Evolutionary conservation across 768 basidiomycete species (phyloP), one percentile per base, ranked within the genome.

Genomic region (Tulasnella calospora): DNA sequence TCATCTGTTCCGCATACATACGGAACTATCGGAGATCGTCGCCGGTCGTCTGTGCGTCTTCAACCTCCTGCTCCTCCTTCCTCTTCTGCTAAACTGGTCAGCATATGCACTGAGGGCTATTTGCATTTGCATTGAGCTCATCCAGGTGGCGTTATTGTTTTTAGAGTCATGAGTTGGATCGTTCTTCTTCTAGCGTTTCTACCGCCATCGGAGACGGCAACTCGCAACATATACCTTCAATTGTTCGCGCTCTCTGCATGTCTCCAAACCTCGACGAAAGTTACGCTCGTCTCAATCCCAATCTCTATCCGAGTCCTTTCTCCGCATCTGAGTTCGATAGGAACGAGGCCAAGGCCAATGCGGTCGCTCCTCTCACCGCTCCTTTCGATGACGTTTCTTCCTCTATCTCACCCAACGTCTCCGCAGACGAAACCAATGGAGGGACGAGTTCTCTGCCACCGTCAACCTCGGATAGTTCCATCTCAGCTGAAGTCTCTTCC

Each of bases 201-300:
- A 57, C 55, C 55, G 55, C 55, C 33, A 44, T 71, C 3, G 71
- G 19, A 4, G 71, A 71, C 3, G 33, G 71, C 41, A 71, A 27
- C 17, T 51, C 23, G 47, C 33, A 21, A 21, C 47, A 76, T 35
- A 38, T 51, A 21, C 27, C 36, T 21, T 35, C n/a, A 2, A 57
- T 77, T 17, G 36, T 77, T 71, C 67, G 76, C 41, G 40, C 76
- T 19, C 76, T 77, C 36, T 38, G 57, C 67, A 77, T 77, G 76
- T 44, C 76, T 27, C 76, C 76, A 21, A 61, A 77, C 70, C 76
- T 77, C 67, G 76, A 77, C 61, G 61, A 40, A 41, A 36, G 67
- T 61, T 77, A 70, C 38, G 76, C 76, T 19, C 76, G 76, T 23
- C 41, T 76, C 74, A 41, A 74, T 23, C 73, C 73, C 3, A 44